These are phyloP conservation scores for Acanthamoeba royreba DNA, from an alignment of 208 protist genomes.

Conservation along the genomic window DNA sequence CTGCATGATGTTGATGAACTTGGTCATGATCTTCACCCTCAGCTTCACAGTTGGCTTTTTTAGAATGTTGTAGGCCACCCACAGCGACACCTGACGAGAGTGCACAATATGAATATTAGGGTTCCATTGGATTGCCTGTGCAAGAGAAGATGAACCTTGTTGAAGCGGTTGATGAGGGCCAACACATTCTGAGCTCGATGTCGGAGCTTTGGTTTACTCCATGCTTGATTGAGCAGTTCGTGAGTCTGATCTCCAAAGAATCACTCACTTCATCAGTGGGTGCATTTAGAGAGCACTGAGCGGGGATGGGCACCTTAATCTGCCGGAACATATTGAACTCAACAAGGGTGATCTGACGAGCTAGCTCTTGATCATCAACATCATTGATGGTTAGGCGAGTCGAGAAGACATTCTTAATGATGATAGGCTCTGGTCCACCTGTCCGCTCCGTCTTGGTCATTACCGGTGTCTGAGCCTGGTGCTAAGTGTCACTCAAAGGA, in stretches of 20 bases:
- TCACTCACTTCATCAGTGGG: background rate
- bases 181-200: background rate
- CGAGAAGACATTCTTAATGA: conserved; percentile 29
- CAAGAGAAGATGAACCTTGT: too few relatives aligned
- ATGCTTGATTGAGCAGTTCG: conserved; percentile 42
- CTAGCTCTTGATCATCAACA: conserved; percentile 14
- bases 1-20: conserved; percentile 46
- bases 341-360: conserved; percentile 26
- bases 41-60: background rate
- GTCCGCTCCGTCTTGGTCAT: background rate
- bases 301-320: background rate
- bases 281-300: background rate
- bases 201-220: background rate
- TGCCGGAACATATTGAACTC: conserved; percentile 37
- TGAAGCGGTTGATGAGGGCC: background rate
- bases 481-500: too few relatives aligned
- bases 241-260: background rate
- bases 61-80: background rate
- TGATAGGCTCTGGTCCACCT: background rate
- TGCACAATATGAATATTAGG: background rate
- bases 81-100: background rate
- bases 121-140: background rate
- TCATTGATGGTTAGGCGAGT: background rate
- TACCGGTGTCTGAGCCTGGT: background rate
- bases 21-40: background rate